Conservation (phyloP, 192 early-diverging fungal species). For the Backusella parvicylindrica region DNA sequence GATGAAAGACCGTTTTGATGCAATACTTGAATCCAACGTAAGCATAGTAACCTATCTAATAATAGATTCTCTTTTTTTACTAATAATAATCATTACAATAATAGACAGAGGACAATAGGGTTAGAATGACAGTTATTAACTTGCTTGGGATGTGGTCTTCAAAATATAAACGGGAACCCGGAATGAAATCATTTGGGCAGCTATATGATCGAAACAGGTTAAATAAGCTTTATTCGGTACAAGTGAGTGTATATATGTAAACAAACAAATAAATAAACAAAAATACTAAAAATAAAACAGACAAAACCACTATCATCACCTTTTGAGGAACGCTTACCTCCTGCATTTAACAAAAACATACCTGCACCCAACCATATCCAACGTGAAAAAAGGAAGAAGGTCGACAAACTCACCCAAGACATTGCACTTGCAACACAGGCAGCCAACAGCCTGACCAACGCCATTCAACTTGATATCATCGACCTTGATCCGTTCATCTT, state of each 20-base stretch:
- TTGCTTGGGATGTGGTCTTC: constrained; percentile 29
- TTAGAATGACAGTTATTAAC: constrained; percentile 18
- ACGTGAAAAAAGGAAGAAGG: constrained; percentile 10
- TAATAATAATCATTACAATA: neutral
- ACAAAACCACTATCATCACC: neutral
- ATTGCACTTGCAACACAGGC: constrained; percentile 33
- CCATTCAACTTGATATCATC: constrained; percentile 3
- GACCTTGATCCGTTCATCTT: neutral
- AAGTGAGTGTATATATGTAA: neutral
- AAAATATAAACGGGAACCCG: constrained; percentile 35
- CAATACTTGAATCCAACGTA: constrained; percentile 16
- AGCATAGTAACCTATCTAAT: neutral
- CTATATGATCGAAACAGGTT: constrained; percentile 20
- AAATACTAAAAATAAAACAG: neutral
- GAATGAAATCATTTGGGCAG: constrained; percentile 16
- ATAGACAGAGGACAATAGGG: constrained; percentile 19
- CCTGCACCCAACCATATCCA: constrained; percentile 6
- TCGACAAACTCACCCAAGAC: constrained; percentile 29
- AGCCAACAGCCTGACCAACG: constrained; percentile 24
- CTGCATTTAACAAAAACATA: neutral
- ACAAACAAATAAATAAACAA: neutral
- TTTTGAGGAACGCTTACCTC: neutral
- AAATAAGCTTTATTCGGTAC: neutral
- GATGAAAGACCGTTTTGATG: constrained; percentile 31
- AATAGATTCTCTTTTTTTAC: neutral